These are phyloP conservation scores for Claviceps monticola DNA, from an alignment of 2,329 filamentous ascomycete species.

Conservation along the genomic window DNA sequence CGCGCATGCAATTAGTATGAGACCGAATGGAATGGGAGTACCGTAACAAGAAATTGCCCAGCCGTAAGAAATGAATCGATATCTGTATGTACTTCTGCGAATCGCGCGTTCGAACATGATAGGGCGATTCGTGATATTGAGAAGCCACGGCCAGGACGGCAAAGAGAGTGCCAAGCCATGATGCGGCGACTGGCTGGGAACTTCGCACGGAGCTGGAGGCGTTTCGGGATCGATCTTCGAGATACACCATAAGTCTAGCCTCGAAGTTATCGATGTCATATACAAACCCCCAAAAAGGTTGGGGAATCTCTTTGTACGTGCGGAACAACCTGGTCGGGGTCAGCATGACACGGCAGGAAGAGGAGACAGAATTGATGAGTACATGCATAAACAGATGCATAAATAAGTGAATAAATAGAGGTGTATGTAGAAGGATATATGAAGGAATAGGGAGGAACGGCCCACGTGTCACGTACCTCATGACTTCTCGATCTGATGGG, in stretches of 20 bases:
- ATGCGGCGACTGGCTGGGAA: conserved; percentile 42
- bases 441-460: background rate
- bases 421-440: too few relatives aligned
- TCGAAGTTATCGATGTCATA: conserved; percentile 54
- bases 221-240: conserved; percentile 48
- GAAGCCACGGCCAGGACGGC: conserved; percentile 51
- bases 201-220: conserved; percentile 31
- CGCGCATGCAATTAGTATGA: too few relatives aligned
- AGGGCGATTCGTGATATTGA: conserved; percentile 52
- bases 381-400: too few relatives aligned
- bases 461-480: conserved; percentile 38
- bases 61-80: conserved; percentile 49
- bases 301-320: conserved; percentile 53
- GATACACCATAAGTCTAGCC: conserved; percentile 48
- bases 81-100: conserved; percentile 49
- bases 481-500: conserved; percentile 50
- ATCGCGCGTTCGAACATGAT: conserved; percentile 44
- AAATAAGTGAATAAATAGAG: too few relatives aligned
- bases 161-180: conserved; percentile 53
- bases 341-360: background rate
- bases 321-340: conserved; percentile 38
- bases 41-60: conserved; percentile 46
- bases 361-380: too few relatives aligned
- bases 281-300: conserved; percentile 55
- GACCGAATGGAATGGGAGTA: background rate